Evolutionary conservation across 441 rosid species (phyloP).

Genomic region (Gossypium davidsonii): DNA sequence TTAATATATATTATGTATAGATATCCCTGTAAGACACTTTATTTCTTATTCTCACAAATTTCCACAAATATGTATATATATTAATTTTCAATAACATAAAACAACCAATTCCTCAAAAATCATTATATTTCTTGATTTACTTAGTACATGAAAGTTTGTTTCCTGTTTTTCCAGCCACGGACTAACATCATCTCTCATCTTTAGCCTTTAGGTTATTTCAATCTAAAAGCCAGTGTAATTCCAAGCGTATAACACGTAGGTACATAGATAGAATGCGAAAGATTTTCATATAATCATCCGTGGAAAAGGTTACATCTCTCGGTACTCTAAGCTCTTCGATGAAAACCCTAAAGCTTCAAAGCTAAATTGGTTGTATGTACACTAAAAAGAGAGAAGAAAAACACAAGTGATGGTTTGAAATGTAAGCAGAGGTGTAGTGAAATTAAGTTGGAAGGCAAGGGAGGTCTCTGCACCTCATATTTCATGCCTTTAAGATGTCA

Average conservation of each 20-base stretch:
- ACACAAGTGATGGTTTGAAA: slow-evolving; percentile 4
- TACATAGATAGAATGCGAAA: not conserved
- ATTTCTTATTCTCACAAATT: too few species aligned
- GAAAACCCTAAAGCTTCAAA: not conserved
- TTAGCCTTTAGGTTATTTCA: too few species aligned
- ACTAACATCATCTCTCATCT: too few species aligned
- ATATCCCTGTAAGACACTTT: too few species aligned
- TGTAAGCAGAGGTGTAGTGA: not conserved
- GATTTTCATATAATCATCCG: not conserved
- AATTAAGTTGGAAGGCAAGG: not conserved
- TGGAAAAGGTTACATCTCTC: slow-evolving; percentile 15
- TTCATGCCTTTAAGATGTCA: slow-evolving; percentile 34
- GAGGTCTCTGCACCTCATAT: not conserved
- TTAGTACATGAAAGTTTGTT: too few species aligned
- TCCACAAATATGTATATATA: too few species aligned
- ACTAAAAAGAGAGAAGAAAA: not conserved
- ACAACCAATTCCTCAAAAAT: too few species aligned
- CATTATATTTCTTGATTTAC: too few species aligned
- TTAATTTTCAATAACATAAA: too few species aligned
- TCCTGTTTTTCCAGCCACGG: too few species aligned
- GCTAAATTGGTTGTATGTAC: slow-evolving; percentile 19
- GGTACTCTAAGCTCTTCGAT: slow-evolving; percentile 24
- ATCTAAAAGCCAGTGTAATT: too few species aligned
- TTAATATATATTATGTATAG: too few species aligned
- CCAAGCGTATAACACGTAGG: not conserved